Evolutionary conservation across 768 basidiomycete species (phyloP), one percentile per base, ranked within the genome.

Genomic region (Termitomyces eurrhizus): DNA sequence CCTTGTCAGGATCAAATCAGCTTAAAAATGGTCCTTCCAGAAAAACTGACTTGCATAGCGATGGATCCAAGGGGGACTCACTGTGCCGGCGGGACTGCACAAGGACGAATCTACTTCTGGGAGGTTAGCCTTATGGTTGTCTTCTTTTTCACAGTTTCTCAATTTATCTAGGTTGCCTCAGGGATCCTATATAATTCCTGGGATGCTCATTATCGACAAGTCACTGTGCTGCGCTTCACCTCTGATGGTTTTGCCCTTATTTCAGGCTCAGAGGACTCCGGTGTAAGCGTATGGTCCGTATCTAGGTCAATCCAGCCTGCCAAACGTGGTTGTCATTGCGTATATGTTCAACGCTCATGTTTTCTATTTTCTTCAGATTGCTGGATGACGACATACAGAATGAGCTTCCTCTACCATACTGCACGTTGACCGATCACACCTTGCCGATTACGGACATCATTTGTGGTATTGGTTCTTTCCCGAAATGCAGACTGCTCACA

Each of bases 71-170:
- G 77, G 50, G 95, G 94, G 4, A 74, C 77, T 39, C 90, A 87
- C 66, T 94, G 92, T 67, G 95, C 92, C 0, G 95, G 90, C 29
- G 97, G 95, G 36, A 95, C 94, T 0, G 73, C 83, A 4, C 88
- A 90, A 67, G 97, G 97, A 35, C 85, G 95, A 56, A 83, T 98
- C 67, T 95, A 95, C 69, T 75, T 99, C 1, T 99, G 97, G 97
- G 95, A 98, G 90, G 95, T 88, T 65, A 52, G 44, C 18, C n/a
- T 26, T 24, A 5, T 32, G 2, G 1, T 45, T 16, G 6, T 50
- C n/a, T 37, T 35, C 56, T 26, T 32, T 33, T 39, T n/a, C 3
- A 14, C 36, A 11, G 35, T 57, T 42, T 52, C 57, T 60, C 48
- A 58, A 65, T 46, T 16, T 39, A 21, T 57, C 61, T 74, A 97